Conservation (phyloP, 306 rosid species). For the Cicer chorassanicum region DNA sequence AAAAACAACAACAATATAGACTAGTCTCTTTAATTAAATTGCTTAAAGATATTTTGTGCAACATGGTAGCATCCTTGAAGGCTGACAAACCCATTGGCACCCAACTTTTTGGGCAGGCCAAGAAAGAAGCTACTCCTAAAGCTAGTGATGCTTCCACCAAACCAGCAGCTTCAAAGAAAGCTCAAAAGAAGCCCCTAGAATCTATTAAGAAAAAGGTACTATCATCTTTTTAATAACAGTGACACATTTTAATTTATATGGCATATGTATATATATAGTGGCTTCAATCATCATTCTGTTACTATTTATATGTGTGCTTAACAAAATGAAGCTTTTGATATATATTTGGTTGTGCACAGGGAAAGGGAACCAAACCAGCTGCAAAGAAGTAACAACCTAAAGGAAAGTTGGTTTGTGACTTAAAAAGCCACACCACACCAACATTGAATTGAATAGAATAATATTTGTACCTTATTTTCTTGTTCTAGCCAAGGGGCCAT, state of each 20-base stretch:
- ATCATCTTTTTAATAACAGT: slow-evolving; percentile 1
- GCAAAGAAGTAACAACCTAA: slow-evolving; percentile 56
- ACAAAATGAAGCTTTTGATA: neutral
- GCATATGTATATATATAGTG: neutral
- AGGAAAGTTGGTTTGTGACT: slow-evolving; percentile 10
- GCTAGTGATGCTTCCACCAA: slow-evolving; percentile 50
- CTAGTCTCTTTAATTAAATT: neutral
- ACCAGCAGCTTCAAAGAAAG: slow-evolving; percentile 58
- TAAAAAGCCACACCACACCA: slow-evolving; percentile 1
- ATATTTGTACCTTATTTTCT: slow-evolving; percentile 9
- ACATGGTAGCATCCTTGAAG: slow-evolving; percentile 50
- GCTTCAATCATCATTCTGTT: neutral
- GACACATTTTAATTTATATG: neutral
- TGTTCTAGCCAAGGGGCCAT: neutral
- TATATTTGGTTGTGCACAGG: slow-evolving; percentile 49
- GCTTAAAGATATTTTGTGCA: slow-evolving; percentile 10
- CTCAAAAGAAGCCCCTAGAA: slow-evolving; percentile 62
- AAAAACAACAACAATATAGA: neutral
- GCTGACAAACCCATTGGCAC: slow-evolving; percentile 48
- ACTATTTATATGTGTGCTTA: neutral
- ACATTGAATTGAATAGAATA: slow-evolving; percentile 1
- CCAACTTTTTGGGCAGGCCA: slow-evolving; percentile 50
- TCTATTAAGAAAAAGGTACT: slow-evolving; percentile 68
- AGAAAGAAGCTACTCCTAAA: slow-evolving; percentile 45
- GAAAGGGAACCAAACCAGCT: slow-evolving; percentile 68